Evolutionary conservation across 192 early-diverging fungal species (phyloP).

Genomic region (Podila clonocystis): DNA sequence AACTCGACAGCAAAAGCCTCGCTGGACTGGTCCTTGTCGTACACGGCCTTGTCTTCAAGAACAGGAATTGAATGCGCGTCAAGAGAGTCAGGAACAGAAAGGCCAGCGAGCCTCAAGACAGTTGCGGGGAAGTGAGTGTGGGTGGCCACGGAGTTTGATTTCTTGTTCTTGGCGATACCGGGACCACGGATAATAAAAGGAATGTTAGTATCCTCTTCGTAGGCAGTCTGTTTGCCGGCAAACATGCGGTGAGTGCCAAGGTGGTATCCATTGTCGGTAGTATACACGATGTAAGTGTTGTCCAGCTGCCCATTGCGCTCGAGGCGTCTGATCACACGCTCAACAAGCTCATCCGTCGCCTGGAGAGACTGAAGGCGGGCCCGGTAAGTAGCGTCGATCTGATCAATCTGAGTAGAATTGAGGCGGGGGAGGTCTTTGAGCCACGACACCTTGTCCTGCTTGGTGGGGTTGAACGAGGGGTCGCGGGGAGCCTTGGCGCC

Average conservation of each 20-base stretch:
- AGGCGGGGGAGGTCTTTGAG: constrained; percentile 57
- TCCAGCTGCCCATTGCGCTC: constrained; percentile 60
- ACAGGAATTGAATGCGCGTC: constrained; percentile 70
- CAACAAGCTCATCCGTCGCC: constrained; percentile 72
- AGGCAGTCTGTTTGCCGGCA: constrained; percentile 68
- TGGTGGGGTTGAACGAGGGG: constrained; percentile 66
- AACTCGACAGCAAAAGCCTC: constrained; percentile 66
- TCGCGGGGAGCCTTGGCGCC: constrained; percentile 62
- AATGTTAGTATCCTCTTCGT: constrained; percentile 74
- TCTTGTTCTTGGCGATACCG: constrained; percentile 59
- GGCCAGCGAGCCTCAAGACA: constrained; percentile 62
- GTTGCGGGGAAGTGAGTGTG: constrained; percentile 73
- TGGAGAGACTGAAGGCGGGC: constrained; percentile 65
- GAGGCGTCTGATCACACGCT: constrained; percentile 58
- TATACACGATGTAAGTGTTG: constrained; percentile 72
- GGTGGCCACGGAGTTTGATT: constrained; percentile 54
- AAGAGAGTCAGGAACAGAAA: constrained; percentile 50
- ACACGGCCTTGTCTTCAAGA: constrained; percentile 39
- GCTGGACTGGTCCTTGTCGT: constrained; percentile 56
- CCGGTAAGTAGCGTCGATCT: constrained; percentile 62
- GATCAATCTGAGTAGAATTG: constrained; percentile 41
- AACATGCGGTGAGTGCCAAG: constrained; percentile 69
- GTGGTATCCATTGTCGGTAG: constrained; percentile 76
- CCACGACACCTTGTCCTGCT: constrained; percentile 63
- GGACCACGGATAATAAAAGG: constrained; percentile 72